A percentile compares a stretch with the other conserved stretches of the same genome.
Conservation (phyloP, 352 stramenopile genomes). For the Pythium monospermum region DNA sequence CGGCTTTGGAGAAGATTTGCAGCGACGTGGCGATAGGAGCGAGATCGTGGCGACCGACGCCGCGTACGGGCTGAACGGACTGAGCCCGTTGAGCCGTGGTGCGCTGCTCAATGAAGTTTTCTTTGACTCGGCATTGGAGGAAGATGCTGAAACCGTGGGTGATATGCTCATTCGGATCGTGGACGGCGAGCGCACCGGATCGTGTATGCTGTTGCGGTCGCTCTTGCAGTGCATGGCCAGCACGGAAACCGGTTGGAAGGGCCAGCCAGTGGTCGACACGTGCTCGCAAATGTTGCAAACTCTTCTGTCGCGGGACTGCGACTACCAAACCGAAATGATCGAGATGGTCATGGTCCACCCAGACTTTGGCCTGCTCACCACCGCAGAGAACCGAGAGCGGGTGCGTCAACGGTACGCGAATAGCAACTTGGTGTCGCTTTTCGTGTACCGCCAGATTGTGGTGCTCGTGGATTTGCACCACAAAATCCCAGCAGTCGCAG, state of each 20-base stretch:
- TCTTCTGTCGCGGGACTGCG: conserved; percentile 54
- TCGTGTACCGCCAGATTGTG: conserved; percentile 76
- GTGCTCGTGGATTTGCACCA: conserved; percentile 63
- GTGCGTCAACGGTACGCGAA: conserved; percentile 59
- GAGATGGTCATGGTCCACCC: conserved; percentile 58
- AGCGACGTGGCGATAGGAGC: conserved; percentile 29
- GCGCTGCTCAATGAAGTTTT: conserved; percentile 78
- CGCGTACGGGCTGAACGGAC: conserved; percentile 33
- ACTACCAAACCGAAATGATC: conserved; percentile 59
- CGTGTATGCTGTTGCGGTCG: conserved; percentile 52
- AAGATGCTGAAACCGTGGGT: conserved; percentile 77
- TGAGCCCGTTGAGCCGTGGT: conserved; percentile 55
- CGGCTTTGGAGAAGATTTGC: conserved; percentile 77
- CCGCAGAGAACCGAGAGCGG: conserved; percentile 59
- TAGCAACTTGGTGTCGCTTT: conserved; percentile 65
- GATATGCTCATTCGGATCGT: conserved; percentile 72
- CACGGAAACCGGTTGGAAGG: conserved; percentile 85
- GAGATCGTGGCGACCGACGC: conserved; percentile 22
- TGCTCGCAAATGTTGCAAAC: conserved; percentile 58
- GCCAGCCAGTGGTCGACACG: conserved; percentile 74
- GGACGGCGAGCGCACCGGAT: conserved; percentile 56
- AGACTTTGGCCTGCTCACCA: conserved; percentile 67
- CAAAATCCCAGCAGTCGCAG: conserved; percentile 47
- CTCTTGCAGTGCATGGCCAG: conserved; percentile 75
- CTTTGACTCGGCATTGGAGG: conserved; percentile 81